phyloP scores from a whole-genome alignment of 768 basidiomycete genomes.

The Megacollybia marginata region DNA sequence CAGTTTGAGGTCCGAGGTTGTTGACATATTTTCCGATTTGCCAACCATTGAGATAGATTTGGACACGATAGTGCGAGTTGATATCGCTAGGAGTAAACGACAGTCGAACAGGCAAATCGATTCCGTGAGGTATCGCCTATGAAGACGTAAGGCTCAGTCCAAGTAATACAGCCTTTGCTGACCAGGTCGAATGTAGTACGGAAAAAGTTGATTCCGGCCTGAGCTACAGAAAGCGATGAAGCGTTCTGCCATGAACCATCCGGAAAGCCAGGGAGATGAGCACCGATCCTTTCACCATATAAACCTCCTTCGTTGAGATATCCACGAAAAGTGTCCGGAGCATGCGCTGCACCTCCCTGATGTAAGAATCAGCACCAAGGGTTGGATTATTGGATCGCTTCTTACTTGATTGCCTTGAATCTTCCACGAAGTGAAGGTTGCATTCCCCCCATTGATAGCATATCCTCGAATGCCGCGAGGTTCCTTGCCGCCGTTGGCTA shows the following conservation, averaged over 20 bases:
- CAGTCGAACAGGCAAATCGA: constrained; percentile 39
- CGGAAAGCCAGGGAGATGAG: constrained; percentile 41
- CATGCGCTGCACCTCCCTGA: constrained; percentile 30
- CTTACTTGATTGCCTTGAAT: constrained; percentile 35
- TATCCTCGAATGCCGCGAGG: constrained; percentile 42
- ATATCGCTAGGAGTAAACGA: constrained; percentile 35
- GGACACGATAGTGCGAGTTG: constrained; percentile 40
- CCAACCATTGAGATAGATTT: constrained; percentile 47
- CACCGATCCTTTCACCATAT: constrained; percentile 41
- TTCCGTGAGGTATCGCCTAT: constrained; percentile 29
- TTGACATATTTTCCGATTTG: constrained; percentile 48
- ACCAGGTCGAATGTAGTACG: constrained; percentile 35
- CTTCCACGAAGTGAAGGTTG: constrained; percentile 31
- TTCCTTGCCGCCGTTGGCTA: constrained; percentile 43
- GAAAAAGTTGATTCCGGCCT: constrained; percentile 37
- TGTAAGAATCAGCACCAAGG: background rate
- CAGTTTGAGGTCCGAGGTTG: constrained; percentile 43
- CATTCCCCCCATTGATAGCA: constrained; percentile 31
- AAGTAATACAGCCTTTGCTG: constrained; percentile 1
- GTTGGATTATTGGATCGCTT: background rate
- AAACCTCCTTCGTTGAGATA: constrained; percentile 46
- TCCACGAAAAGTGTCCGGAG: constrained; percentile 38
- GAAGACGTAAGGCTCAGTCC: background rate
- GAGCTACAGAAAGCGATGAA: constrained; percentile 23
- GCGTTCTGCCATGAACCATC: constrained; percentile 30